Conservation (phyloP, 2,329 filamentous ascomycete genomes). For the Trichoderma sp. region DNA sequence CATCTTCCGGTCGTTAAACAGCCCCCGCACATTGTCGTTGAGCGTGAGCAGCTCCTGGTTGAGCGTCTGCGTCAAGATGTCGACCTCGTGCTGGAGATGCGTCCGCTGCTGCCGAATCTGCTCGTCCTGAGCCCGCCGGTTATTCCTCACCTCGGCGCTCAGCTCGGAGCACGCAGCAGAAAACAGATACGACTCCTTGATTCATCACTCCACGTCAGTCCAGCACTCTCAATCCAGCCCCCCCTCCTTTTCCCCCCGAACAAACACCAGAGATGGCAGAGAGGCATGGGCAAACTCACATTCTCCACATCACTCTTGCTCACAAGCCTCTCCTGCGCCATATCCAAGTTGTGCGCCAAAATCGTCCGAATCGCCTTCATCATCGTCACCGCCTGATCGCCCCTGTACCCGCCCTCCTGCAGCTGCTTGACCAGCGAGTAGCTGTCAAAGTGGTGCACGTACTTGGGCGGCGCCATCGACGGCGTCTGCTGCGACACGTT, state of each 20-base stretch:
- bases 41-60: conserved; percentile 80
- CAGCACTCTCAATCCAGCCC: background rate
- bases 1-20: conserved; percentile 97
- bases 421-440: conserved; percentile 86
- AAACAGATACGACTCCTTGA: conserved; percentile 83
- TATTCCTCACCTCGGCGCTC: conserved; percentile 80
- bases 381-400: conserved; percentile 74
- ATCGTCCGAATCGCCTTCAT: conserved; percentile 91
- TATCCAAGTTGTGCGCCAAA: conserved; percentile 75
- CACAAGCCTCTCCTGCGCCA: conserved; percentile 78
- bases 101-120: conserved; percentile 80
- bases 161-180: conserved; percentile 91
- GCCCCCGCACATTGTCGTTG: conserved; percentile 88
- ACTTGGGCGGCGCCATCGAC: conserved; percentile 72
- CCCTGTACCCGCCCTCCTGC: conserved; percentile 70
- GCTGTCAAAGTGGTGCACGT: conserved; percentile 96
- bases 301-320: conserved; percentile 94
- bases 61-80: conserved; percentile 82
- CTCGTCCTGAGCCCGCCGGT: conserved; percentile 75
- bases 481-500: conserved; percentile 55
- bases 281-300: conserved; percentile 34
- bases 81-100: conserved; percentile 90
- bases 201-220: background rate
- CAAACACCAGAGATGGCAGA: background rate
- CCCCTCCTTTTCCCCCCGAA: background rate